Evolutionary conservation across 78 protist species (phyloP).

Genomic region (Dictyostelium intermedium): DNA sequence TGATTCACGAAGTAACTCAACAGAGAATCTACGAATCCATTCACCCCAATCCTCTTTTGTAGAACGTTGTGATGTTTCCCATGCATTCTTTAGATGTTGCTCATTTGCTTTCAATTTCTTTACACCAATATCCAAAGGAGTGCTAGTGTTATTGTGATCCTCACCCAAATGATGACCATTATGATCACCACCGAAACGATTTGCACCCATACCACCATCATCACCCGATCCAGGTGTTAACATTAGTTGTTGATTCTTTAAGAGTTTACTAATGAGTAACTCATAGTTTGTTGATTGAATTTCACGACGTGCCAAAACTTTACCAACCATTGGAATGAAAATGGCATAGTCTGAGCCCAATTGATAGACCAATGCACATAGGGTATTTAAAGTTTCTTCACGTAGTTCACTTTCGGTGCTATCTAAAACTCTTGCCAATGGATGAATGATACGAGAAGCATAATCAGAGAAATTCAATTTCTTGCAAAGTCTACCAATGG

Average conservation of each 20-base stretch:
- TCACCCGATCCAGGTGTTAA: constrained; percentile 22
- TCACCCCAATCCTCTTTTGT: constrained; percentile 97
- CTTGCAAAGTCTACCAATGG: constrained; percentile 84
- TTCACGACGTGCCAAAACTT: constrained; percentile 69
- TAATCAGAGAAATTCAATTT: constrained; percentile 87
- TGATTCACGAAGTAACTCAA: constrained; percentile 94
- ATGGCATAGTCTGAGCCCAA: constrained; percentile 88
- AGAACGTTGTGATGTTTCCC: constrained; percentile 90
- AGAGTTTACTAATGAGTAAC: constrained; percentile 44
- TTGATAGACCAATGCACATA: constrained; percentile 86
- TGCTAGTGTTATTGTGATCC: background rate
- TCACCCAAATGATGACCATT: background rate
- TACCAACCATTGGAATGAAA: constrained; percentile 91
- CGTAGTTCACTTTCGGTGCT: constrained; percentile 51
- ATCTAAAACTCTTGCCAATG: constrained; percentile 89
- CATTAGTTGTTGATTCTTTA: constrained; percentile 62
- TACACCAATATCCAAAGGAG: constrained; percentile 50
- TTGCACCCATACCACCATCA: constrained; percentile 23
- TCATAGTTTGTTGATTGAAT: constrained; percentile 65
- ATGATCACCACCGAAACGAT: background rate
- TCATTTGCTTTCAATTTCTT: constrained; percentile 85
- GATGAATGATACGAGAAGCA: constrained; percentile 92
- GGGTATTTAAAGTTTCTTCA: constrained; percentile 69
- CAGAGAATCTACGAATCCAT: constrained; percentile 94
- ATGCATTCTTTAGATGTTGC: constrained; percentile 83